Evolutionary conservation across 768 basidiomycete species (phyloP).

Genomic region (Macrolepiota fuliginosa): DNA sequence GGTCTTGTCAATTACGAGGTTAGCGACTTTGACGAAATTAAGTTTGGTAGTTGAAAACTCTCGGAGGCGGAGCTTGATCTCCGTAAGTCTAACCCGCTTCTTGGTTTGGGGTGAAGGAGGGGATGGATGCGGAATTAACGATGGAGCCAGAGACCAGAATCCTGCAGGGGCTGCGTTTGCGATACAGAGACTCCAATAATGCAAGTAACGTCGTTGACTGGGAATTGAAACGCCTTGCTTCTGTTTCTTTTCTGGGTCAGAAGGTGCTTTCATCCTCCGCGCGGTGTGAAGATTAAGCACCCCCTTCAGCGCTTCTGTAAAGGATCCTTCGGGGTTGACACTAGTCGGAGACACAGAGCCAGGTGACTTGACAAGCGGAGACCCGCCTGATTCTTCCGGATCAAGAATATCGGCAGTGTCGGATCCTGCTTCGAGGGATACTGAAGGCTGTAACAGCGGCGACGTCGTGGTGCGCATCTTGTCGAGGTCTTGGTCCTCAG

Average conservation of each 20-base stretch:
- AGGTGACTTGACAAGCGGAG: neutral
- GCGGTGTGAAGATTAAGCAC: constrained; percentile 70
- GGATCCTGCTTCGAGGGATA: neutral
- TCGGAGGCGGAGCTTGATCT: constrained; percentile 58
- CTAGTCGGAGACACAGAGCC: neutral
- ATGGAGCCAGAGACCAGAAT: constrained; percentile 39
- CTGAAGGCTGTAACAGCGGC: constrained; percentile 2
- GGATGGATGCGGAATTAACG: constrained; percentile 3
- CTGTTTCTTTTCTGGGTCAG: constrained; percentile 25
- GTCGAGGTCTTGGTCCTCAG: constrained; percentile 32
- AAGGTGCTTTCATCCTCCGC: constrained; percentile 58
- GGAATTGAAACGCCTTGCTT: constrained; percentile 76
- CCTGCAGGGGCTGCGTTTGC: constrained; percentile 50
- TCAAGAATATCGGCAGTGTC: neutral
- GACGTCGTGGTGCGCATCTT: constrained; percentile 15
- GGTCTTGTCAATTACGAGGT: constrained; percentile 46
- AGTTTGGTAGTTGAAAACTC: constrained; percentile 51
- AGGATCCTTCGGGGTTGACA: constrained; percentile 26
- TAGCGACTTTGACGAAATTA: constrained; percentile 56
- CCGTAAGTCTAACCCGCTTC: constrained; percentile 54
- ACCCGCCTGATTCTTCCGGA: neutral
- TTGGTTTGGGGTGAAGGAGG: neutral
- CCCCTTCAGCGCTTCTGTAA: constrained; percentile 42
- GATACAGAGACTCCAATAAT: constrained; percentile 74
- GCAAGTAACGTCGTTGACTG: constrained; percentile 74